Evolutionary conservation across 805 yeast species (phyloP), one percentile per base, ranked within the genome.

Genomic region (Myxozyma sirexii): DNA sequence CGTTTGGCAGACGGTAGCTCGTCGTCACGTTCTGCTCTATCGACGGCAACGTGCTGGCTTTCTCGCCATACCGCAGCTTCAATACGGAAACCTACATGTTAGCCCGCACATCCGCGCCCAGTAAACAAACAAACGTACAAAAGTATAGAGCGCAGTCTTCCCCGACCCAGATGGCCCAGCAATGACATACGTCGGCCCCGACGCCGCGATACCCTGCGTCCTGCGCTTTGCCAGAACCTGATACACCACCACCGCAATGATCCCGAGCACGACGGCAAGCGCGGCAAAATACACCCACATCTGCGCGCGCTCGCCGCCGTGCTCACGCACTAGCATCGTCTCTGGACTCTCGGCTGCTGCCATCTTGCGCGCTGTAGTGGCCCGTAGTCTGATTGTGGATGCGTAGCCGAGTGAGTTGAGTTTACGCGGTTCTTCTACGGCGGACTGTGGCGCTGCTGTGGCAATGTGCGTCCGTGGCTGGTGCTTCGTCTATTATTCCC

Each of bases 161-260:
- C 94, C 94, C 38, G 84, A 74, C 38, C 79, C 78, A 15, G 84
- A 79, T 33, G 86, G 84, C 0, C 96, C 96, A 33, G 82, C 77
- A 26, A 88, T 79, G 51, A 87, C 74, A 64, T 84, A 81, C 1
- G 88, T 81, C 7, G 90, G 88, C 7, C 62, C 64, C 10, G 52
- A 59, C 6, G 58, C 57, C 43, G 62, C 64, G 12, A 31, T 50
- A 15, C 64, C 61, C 17, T 37, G 39, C 8, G 62, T 2, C 2
- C 21, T 41, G 37, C 27, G 33, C 23, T 41, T 42, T 23, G 44
- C 51, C 19, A 56, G 8, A 21, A n/a, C 12, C 19, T 51, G 52
- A 42, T 42, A 58, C 12, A 48, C 29, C 15, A 39, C 50, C 23
- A 35, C 54, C 5, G 38, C 23, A 7, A 10, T 10, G 6, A 33